Base-by-base conservation (phyloP, 306 rosid genomes). In the Begonia fuchsioides region DNA sequence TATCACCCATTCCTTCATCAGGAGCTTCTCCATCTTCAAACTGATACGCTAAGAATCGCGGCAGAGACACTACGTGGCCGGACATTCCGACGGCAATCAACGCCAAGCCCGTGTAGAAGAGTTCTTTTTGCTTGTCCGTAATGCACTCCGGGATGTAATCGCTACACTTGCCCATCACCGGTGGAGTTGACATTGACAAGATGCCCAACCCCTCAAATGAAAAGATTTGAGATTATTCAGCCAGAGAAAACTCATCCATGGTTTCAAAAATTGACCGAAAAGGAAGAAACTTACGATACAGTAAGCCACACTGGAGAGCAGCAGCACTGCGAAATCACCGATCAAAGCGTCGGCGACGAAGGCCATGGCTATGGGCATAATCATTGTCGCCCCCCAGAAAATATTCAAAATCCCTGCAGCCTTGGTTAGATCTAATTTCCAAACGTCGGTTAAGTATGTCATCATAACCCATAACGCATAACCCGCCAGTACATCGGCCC, bases 101-200 rank as follows among this genome's bases (percentile, higher is more conserved):
- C n/a, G 60, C 15, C 17, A 65, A 6, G 0, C 51, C 70, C 8
- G 65, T 58, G 11, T 44, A 65, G 44, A 58, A 58, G 32, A 65
- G 46, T 10, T 38, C 17, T 38, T 53, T 35, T 49, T 66, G 65
- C 20, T 7, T 49, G 13, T 26, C 14, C 18, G 57, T 55, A 13
- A 59, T 16, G 56, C 71, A 66, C 38, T 43, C 44, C 1, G 57
- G 61, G 13, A 43, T 35, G 39, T 66, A 59, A 13, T 32, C 53
- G 0, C 56, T 38, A 38, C 71, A 66, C 47, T 43, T 66, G 13
- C 53, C 57, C 17, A 46, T 54, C 1, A 59, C 49, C 9, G 71
- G 71, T 6, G 65, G 61, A 3, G 66, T 59, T 26, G 71, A 66
- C 65, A 58, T 66, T 43, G 71, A 13, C 47, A 66, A 59, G 15